A percentile compares a stretch with the other conserved stretches of the same genome.
Evolutionary conservation across 805 yeast genomes (phyloP).

Genomic region (Suhomyces faveliae): DNA sequence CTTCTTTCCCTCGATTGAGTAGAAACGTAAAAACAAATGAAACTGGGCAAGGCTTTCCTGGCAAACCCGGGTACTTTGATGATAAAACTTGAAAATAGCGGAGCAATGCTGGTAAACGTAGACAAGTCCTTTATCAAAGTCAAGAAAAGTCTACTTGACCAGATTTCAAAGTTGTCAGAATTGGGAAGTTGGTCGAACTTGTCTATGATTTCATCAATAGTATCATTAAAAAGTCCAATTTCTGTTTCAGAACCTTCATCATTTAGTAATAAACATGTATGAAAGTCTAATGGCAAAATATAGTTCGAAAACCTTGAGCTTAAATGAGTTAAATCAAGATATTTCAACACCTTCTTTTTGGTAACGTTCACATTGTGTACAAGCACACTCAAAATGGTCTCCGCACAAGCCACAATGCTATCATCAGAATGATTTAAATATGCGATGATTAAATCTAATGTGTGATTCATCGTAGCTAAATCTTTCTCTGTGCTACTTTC

Average conservation of each 20-base stretch:
- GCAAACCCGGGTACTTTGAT: conserved; percentile 23
- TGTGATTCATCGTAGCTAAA: conserved; percentile 17
- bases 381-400: conserved; percentile 41
- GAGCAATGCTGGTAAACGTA: conserved; percentile 24
- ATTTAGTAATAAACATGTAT: conserved; percentile 32
- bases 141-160: conserved; percentile 31
- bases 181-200: conserved; percentile 11
- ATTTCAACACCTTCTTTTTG: conserved; percentile 16
- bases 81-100: conserved; percentile 33
- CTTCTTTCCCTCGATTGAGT: conserved; percentile 11
- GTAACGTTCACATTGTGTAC: conserved; percentile 24
- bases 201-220: conserved; percentile 12
- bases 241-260: conserved; percentile 17
- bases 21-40: conserved; percentile 24
- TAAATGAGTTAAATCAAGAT: conserved; percentile 20
- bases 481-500: not conserved
- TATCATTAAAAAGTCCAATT: conserved; percentile 11
- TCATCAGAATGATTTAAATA: conserved; percentile 14
- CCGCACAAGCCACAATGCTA: conserved; percentile 29
- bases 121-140: conserved; percentile 34
- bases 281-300: conserved; percentile 34
- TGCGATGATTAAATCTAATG: conserved; percentile 24
- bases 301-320: conserved; percentile 14
- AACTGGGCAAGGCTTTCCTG: conserved; percentile 22
- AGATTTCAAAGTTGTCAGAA: conserved; percentile 18